Percentiles rank a stretch among this genome's conserved stretches.
phyloP scores from a whole-genome alignment of 441 rosid species.

The Populus hybrid region DNA sequence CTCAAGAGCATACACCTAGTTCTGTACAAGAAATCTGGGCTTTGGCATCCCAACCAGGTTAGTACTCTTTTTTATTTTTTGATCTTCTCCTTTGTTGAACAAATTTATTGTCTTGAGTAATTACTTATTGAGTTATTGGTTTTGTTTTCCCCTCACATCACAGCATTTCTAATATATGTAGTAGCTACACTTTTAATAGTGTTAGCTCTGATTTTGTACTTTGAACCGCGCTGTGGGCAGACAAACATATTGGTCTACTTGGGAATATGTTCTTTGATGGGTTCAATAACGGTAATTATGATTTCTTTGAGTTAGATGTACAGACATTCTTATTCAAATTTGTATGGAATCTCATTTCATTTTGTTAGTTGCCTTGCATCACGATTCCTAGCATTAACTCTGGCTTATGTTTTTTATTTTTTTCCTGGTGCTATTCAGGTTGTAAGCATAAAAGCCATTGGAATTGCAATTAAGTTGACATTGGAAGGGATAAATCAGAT shows the following conservation, averaged over 20 bases:
- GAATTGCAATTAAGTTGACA: slow-evolving; percentile 83
- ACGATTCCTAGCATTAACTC: background rate
- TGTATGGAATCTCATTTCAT: background rate
- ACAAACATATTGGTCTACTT: slow-evolving; percentile 64
- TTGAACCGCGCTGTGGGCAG: slow-evolving; percentile 61
- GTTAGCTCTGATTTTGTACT: slow-evolving; percentile 51
- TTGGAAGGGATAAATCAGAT: slow-evolving; percentile 76
- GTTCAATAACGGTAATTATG: slow-evolving; percentile 54
- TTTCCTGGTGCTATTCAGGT: slow-evolving; percentile 44
- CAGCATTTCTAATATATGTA: slow-evolving; percentile 62
- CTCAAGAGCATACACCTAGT: slow-evolving; percentile 45
- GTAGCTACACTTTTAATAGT: slow-evolving; percentile 49
- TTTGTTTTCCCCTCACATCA: background rate
- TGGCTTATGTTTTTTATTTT: background rate
- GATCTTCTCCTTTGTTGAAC: slow-evolving; percentile 2
- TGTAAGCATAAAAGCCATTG: slow-evolving; percentile 91
- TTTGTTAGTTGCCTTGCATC: background rate
- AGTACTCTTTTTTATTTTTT: background rate
- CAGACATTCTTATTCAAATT: background rate
- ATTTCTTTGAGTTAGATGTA: background rate
- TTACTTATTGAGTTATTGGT: slow-evolving; percentile 2
- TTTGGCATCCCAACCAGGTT: slow-evolving; percentile 66
- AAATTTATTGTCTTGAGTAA: background rate
- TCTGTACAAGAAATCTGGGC: slow-evolving; percentile 64
- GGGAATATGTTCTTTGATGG: slow-evolving; percentile 64